Evolutionary conservation across 169 alveolate genomes (phyloP), one percentile per base, ranked within the genome.

Genomic region (Sarcocystis neurona): DNA sequence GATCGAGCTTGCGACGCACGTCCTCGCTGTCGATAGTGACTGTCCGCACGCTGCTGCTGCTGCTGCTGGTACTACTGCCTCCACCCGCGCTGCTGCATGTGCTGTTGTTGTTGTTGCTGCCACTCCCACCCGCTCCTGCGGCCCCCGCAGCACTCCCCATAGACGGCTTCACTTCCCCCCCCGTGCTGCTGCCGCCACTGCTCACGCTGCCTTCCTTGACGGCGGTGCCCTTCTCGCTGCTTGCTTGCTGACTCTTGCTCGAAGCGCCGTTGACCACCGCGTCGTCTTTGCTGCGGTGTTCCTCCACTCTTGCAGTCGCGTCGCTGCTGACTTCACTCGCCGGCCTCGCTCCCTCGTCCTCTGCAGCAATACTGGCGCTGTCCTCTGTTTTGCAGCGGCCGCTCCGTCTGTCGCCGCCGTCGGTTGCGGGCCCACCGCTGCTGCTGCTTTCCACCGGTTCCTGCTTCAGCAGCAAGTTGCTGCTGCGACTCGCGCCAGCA

Each of bases 11-110:
- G 34, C 23, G 58, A 34, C 41, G 34, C 53, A 43, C 82, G 56
- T 72, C 56, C 1, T 39, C 58, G 47, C 82, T 56, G 82, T 72
- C 82, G 1, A 72, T 72, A 5, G 82, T 18, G 58, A 72, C 82
- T 0, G 82, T 72, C 34, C 82, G 82, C 56, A 37, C 82, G 23
- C 82, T 39, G 30, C 27, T 15, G 60, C 60, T 48, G 27, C 60
- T 48, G 27, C 60, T 48, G 60, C 60, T 48, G 60, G 60, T 48
- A 10, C 60, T 48, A 6, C 60, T 48, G 60, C 60, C 60, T 48
- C 60, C 60, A 15, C 60, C 60, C 27, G 60, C 60, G 60, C 60
- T 6, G 60, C 60, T 48, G 60, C 15, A 6, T 6, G 6, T 48
- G 6, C 60, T 15, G 15, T 48, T 48, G 27, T 6, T 15, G 60